phyloP scores from a whole-genome alignment of 176 grass and related monocot genomes.

The Puccinellia tenuiflora region DNA sequence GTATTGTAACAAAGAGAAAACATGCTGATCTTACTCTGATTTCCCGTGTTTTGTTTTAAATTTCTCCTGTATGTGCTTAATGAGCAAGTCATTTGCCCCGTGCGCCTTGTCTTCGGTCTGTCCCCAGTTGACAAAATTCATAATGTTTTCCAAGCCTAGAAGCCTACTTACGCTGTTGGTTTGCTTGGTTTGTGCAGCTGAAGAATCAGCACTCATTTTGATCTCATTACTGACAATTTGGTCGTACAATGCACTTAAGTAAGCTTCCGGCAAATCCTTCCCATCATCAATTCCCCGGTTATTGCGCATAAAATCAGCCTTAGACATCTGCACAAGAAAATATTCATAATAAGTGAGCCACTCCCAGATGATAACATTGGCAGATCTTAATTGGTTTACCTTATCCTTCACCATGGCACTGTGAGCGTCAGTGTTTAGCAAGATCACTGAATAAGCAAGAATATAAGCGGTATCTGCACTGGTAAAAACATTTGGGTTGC shows the following conservation, averaged over 20 bases:
- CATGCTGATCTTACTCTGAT: slow-evolving; percentile 64
- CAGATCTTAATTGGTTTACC: slow-evolving; percentile 30
- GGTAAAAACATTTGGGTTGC: slow-evolving; percentile 75
- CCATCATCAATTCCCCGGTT: slow-evolving; percentile 96
- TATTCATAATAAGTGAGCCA: neutral
- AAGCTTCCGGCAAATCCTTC: slow-evolving; percentile 93
- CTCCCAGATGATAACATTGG: neutral
- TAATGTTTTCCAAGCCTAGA: slow-evolving; percentile 91
- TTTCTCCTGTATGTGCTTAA: slow-evolving; percentile 94
- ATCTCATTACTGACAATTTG: slow-evolving; percentile 98
- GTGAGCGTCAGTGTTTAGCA: slow-evolving; percentile 97
- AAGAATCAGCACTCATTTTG: slow-evolving; percentile 89
- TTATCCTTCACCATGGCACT: slow-evolving; percentile 96
- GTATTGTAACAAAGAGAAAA: neutral
- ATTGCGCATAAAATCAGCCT: slow-evolving; percentile 87
- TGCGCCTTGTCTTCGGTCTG: slow-evolving; percentile 84
- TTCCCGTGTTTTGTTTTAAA: slow-evolving; percentile 94
- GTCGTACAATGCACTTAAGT: slow-evolving; percentile 72
- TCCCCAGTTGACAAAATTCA: slow-evolving; percentile 82
- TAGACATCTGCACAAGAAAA: slow-evolving; percentile 82
- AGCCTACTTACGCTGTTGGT: slow-evolving; percentile 72
- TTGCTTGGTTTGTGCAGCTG: slow-evolving; percentile 57
- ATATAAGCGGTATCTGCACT: slow-evolving; percentile 99
- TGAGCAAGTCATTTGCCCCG: slow-evolving; percentile 87
- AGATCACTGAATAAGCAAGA: slow-evolving; percentile 96